These are phyloP conservation scores for Amanita polypyramis DNA, from an alignment of 768 basidiomycete genomes.

Conservation along the genomic window DNA sequence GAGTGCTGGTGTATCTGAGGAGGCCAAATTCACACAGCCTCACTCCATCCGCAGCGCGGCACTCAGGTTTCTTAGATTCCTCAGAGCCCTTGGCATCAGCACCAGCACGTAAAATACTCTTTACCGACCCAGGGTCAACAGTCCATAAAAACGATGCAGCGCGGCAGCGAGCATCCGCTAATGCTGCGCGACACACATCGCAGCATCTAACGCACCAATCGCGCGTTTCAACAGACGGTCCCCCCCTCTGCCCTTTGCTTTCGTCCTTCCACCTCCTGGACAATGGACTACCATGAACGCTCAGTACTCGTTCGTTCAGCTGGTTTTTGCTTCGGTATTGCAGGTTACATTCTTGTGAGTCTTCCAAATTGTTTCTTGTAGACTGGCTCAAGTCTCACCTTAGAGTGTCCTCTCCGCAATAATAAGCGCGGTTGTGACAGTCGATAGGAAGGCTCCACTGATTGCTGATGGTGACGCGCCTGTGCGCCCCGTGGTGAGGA, in stretches of 20 bases:
- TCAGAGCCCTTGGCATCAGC: background rate
- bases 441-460: background rate
- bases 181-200: background rate
- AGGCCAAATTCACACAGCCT: background rate
- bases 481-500: background rate
- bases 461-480: background rate
- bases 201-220: background rate
- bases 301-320: slow-evolving; percentile 19
- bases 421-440: slow-evolving; percentile 6
- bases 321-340: slow-evolving; percentile 21
- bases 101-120: no score
- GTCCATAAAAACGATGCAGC: no score
- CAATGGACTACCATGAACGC: slow-evolving; percentile 11
- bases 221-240: background rate
- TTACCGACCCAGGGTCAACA: no score
- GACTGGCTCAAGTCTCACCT: background rate
- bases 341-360: slow-evolving; percentile 27
- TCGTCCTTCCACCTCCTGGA: background rate
- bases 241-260: background rate
- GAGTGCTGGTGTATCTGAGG: background rate
- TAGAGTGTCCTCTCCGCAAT: slow-evolving; percentile 26
- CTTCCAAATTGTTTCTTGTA: background rate
- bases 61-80: background rate
- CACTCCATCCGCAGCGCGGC: background rate
- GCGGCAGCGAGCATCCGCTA: no score